Conservation (phyloP, 371 early-diverging fungal genomes). For the Haplosporangium sp. region DNA sequence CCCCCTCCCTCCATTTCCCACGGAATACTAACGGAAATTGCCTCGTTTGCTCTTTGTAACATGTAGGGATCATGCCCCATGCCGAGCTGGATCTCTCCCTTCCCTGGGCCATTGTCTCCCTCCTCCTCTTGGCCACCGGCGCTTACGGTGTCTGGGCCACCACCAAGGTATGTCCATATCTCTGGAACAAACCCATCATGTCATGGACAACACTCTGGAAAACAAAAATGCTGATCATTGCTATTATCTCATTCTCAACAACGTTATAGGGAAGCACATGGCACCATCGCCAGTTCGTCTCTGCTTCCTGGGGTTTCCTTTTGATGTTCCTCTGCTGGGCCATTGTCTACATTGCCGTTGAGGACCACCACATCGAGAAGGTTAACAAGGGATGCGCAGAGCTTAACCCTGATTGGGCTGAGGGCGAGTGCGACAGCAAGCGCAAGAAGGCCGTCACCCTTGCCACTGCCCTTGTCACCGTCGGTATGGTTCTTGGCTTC, state of each 20-base stretch:
- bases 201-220: background rate
- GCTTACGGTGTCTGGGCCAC: constrained; percentile 38
- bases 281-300: constrained; percentile 50
- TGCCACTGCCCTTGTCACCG: constrained; percentile 5
- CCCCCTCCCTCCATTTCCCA: background rate
- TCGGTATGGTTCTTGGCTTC: constrained; percentile 16
- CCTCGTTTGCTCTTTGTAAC: background rate
- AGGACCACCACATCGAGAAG: constrained; percentile 19
- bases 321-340: constrained; percentile 53
- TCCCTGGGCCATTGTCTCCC: constrained; percentile 46
- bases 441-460: constrained; percentile 15
- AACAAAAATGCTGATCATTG: background rate
- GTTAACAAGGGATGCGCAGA: constrained; percentile 32
- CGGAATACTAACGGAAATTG: background rate
- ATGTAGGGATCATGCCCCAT: constrained; percentile 53
- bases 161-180: constrained; percentile 23
- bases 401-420: constrained; percentile 24
- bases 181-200: no score
- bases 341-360: constrained; percentile 48
- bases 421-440: constrained; percentile 8
- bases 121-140: constrained; percentile 34
- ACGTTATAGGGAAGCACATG: constrained; percentile 37
- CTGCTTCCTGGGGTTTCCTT: constrained; percentile 46
- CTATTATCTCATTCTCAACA: background rate
- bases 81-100: constrained; percentile 46